Conservation (phyloP, 176 grass and related monocot species). For the Zoysia pacifica region DNA sequence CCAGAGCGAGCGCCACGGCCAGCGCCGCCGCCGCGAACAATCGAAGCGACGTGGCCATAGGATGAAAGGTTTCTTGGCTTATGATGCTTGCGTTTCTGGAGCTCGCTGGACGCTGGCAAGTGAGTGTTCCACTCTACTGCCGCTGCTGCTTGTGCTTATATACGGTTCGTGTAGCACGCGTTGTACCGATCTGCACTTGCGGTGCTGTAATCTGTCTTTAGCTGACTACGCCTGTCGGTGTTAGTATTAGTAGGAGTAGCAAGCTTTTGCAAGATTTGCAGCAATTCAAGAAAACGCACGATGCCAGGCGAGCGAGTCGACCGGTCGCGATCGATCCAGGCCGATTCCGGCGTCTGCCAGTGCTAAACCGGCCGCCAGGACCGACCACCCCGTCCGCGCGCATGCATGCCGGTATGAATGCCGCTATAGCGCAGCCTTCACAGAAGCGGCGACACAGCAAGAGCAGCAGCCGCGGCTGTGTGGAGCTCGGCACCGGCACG, state of each 20-base stretch:
- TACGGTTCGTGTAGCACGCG: no score
- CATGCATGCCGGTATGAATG: slow-evolving; percentile 30
- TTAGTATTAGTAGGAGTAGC: not conserved
- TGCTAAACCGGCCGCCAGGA: not conserved
- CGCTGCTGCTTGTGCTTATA: not conserved
- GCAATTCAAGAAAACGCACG: no score
- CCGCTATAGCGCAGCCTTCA: not conserved
- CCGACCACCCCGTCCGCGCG: not conserved
- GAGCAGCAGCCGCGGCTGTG: not conserved
- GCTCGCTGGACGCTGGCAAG: no score
- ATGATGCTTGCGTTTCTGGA: no score
- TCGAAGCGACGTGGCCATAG: slow-evolving; percentile 38
- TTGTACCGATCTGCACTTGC: not conserved
- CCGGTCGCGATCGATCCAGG: not conserved
- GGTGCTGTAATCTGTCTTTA: not conserved
- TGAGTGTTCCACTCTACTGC: not conserved
- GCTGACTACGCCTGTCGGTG: not conserved
- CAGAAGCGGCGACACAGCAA: not conserved
- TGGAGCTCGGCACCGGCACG: not conserved
- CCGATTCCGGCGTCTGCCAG: slow-evolving; percentile 2
- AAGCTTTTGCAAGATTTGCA: not conserved
- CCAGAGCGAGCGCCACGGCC: slow-evolving; percentile 35
- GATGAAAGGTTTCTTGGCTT: no score
- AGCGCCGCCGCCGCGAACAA: not conserved
- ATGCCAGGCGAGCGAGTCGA: not conserved